Conservation (phyloP, 1,284 basidiomycete genomes). For the Malassezia psittaci region DNA sequence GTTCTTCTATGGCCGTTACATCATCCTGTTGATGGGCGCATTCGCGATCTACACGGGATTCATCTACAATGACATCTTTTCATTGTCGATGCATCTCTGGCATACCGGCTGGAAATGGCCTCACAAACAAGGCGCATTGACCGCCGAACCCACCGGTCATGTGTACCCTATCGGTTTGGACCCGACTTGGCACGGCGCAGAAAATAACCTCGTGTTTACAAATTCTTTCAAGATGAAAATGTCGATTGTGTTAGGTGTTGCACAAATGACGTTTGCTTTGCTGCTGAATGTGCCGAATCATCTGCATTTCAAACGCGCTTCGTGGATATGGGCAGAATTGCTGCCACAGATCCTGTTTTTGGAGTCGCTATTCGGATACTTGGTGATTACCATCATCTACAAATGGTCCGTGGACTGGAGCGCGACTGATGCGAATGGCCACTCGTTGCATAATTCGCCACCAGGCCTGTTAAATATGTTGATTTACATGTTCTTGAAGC, state of each 20-base stretch:
- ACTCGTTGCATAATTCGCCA: constrained; percentile 54
- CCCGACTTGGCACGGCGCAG: constrained; percentile 86
- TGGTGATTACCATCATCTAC: constrained; percentile 87
- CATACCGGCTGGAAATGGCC: constrained; percentile 81
- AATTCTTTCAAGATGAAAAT: constrained; percentile 99
- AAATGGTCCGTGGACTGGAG: constrained; percentile 95
- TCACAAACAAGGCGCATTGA: constrained; percentile 40
- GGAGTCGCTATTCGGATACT: constrained; percentile 93
- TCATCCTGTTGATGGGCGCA: constrained; percentile 89
- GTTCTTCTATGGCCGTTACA: constrained; percentile 96
- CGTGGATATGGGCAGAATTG: constrained; percentile 86
- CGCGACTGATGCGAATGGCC: constrained; percentile 53
- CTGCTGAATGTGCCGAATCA: constrained; percentile 93
- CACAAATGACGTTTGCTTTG: constrained; percentile 96
- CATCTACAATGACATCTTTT: constrained; percentile 99
- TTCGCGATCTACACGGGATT: constrained; percentile 89
- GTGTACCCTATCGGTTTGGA: constrained; percentile 89
- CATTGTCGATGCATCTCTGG: constrained; percentile 78
- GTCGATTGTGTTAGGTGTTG: constrained; percentile 91
- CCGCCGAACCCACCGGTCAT: constrained; percentile 52
- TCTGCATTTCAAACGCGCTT: constrained; percentile 73
- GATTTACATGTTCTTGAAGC: constrained; percentile 47
- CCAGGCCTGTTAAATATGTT: constrained; percentile 64
- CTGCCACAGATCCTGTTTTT: constrained; percentile 95
- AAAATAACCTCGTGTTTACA: constrained; percentile 83